Conservation (phyloP, 805 yeast species). For the Yamadazyma laniorum region DNA sequence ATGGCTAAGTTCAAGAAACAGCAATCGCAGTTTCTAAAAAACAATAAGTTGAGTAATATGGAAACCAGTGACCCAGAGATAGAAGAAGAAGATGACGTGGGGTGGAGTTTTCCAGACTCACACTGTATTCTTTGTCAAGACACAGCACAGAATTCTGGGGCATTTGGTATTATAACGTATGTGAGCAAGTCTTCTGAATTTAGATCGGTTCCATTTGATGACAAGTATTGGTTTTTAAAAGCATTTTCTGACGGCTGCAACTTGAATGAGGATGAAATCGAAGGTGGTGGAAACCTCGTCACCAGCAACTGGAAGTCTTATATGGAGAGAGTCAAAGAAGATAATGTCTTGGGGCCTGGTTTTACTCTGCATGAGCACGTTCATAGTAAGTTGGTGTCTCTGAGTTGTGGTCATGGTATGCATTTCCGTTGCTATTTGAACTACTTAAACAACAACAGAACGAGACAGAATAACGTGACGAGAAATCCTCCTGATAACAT, state of each 20-base stretch:
- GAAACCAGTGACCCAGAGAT: slow-evolving; percentile 44
- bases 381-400: slow-evolving; percentile 49
- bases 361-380: slow-evolving; percentile 46
- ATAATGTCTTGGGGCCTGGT: slow-evolving; percentile 66
- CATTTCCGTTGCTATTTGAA: slow-evolving; percentile 75
- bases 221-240: slow-evolving; percentile 62
- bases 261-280: slow-evolving; percentile 34
- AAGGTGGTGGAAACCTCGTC: slow-evolving; percentile 14
- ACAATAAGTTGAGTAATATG: slow-evolving; percentile 33
- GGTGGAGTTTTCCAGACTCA: slow-evolving; percentile 70
- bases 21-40: slow-evolving; percentile 70
- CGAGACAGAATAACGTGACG: slow-evolving; percentile 68
- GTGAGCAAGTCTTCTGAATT: slow-evolving; percentile 58
- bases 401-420: slow-evolving; percentile 93
- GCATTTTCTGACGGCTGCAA: slow-evolving; percentile 52
- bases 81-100: slow-evolving; percentile 27
- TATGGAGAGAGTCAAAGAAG: slow-evolving; percentile 34
- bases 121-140: slow-evolving; percentile 83
- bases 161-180: slow-evolving; percentile 73
- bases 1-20: slow-evolving; percentile 78
- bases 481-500: slow-evolving; percentile 77
- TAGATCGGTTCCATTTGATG: slow-evolving; percentile 61
- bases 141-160: slow-evolving; percentile 61
- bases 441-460: slow-evolving; percentile 54
- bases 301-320: slow-evolving; percentile 37